phyloP scores from a whole-genome alignment of 768 basidiomycete genomes.

The Leccinum boreale region DNA sequence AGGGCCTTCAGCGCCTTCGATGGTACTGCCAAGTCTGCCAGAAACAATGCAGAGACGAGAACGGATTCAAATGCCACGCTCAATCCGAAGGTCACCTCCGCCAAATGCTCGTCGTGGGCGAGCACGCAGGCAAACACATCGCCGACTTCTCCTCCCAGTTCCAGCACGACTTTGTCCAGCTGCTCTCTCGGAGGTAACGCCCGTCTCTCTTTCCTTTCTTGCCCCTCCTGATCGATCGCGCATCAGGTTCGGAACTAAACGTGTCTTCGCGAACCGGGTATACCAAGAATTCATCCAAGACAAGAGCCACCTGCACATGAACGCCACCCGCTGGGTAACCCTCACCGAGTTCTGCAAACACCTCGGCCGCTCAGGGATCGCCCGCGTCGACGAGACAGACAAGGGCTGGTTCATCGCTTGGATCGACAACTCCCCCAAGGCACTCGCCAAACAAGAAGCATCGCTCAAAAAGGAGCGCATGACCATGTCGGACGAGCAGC shows the following conservation, averaged over 20 bases:
- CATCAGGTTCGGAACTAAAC: slow-evolving; percentile 84
- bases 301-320: slow-evolving; percentile 96
- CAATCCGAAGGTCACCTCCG: slow-evolving; percentile 87
- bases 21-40: slow-evolving; percentile 99
- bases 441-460: slow-evolving; percentile 85
- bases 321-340: slow-evolving; percentile 96
- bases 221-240: not conserved
- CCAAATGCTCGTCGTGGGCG: slow-evolving; percentile 97
- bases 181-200: slow-evolving; percentile 78
- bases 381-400: slow-evolving; percentile 95
- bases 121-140: slow-evolving; percentile 90
- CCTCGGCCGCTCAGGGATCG: slow-evolving; percentile 80
- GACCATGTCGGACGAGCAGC: slow-evolving; percentile 90
- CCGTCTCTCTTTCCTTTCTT: not conserved
- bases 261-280: slow-evolving; percentile 90
- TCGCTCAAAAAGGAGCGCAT: slow-evolving; percentile 88
- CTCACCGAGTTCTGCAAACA: slow-evolving; percentile 94
- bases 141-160: slow-evolving; percentile 85
- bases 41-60: slow-evolving; percentile 98
- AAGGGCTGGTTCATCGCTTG: slow-evolving; percentile 98
- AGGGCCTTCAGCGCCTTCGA: slow-evolving; percentile 90
- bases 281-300: slow-evolving; percentile 98
- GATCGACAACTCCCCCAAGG: slow-evolving; percentile 96
- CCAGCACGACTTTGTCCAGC: slow-evolving; percentile 86
- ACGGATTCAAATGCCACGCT: slow-evolving; percentile 96